Evolutionary conservation across 2,329 filamentous ascomycete species (phyloP), one percentile per base, ranked within the genome.

Genomic region (Arthrobotrys musiformis): DNA sequence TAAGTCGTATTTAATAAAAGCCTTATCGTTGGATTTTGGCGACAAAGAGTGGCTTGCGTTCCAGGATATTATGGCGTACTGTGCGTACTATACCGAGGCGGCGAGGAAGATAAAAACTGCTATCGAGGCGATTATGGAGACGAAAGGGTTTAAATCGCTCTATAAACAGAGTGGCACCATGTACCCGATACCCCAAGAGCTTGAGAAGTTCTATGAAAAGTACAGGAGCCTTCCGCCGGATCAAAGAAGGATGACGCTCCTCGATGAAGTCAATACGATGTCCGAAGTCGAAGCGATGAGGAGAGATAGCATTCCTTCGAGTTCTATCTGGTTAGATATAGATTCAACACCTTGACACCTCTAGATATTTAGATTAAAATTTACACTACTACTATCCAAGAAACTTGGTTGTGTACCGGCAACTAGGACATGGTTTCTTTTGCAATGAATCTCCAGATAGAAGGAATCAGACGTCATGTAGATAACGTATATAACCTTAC

Each of bases 111-210:
- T 68, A 2, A 7, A 30, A 1, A n/a, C 42, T 11, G 30, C 37
- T 40, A 26, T 75, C 17, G 54, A 46, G 28, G 17, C 26, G 11
- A 69, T 75, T 35, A 58, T 50, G 19, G 33, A 68, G 40, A 35
- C 62, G 13, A 28, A 42, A 15, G 26, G 54, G 11, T 75, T 75
- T 46, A 37, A 46, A n/a, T 2, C 22, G 13, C 7, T 75, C 9
- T 68, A 74, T 17, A 15, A 61, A 2, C 24, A 40, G 17, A 17
- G 52, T 40, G 7, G 9, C 15, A 37, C 5, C 11, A 30, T 50
- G 33, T 62, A 37, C 8, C 42, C 33, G 2, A 13, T 68, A 3
- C 70, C 70, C 15, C 9, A 30, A 9, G 56, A 75, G n/a, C 54
- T 68, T 17, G 62, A 54, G 24, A 37, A 19, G 5, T 62, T 68